Percentiles rank a stretch among this genome's conserved stretches.
Evolutionary conservation across 495 filamentous ascomycete genomes (phyloP).

Genomic region (Aspergillus carlsbadensis): DNA sequence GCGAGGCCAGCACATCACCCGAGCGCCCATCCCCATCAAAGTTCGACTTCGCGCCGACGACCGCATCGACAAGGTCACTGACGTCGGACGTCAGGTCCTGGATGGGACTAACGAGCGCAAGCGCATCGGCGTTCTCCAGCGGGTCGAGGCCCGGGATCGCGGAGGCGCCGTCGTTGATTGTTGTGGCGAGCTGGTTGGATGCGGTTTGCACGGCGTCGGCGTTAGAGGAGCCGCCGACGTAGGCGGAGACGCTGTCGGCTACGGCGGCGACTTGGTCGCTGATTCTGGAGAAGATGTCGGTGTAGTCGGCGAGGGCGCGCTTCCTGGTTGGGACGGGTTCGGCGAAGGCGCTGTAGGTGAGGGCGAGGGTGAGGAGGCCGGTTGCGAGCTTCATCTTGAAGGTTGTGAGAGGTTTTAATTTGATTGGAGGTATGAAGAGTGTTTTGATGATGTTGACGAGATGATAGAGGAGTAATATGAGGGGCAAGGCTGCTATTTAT

Average conservation of each 20-base stretch:
- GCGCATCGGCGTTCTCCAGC: conserved; percentile 29
- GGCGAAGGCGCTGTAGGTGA: not conserved
- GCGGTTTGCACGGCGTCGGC: conserved; percentile 20
- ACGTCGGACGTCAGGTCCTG: conserved; percentile 30
- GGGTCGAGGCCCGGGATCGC: not conserved
- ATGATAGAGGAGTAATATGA: no score
- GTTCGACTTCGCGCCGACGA: conserved; percentile 32
- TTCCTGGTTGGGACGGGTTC: conserved; percentile 6
- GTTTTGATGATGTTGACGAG: no score
- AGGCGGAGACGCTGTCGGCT: conserved; percentile 33
- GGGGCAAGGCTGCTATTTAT: no score
- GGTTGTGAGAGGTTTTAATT: no score
- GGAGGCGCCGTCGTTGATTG: conserved; percentile 24
- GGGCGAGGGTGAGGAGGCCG: not conserved
- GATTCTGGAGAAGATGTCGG: conserved; percentile 27
- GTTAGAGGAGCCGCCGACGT: conserved; percentile 22
- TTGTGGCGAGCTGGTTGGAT: conserved; percentile 25
- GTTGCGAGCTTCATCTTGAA: conserved; percentile 4
- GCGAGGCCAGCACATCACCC: conserved; percentile 18
- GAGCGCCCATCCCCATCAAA: conserved; percentile 33
- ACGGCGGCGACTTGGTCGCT: conserved; percentile 30
- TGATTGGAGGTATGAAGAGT: no score
- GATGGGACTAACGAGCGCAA: conserved; percentile 29
- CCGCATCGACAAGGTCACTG: conserved; percentile 25
- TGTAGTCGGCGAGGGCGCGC: conserved; percentile 32